Percentiles rank a stretch among this genome's conserved stretches.
phyloP scores from a whole-genome alignment of 2,329 filamentous ascomycete species.

The Bipolaris sorokiniana region DNA sequence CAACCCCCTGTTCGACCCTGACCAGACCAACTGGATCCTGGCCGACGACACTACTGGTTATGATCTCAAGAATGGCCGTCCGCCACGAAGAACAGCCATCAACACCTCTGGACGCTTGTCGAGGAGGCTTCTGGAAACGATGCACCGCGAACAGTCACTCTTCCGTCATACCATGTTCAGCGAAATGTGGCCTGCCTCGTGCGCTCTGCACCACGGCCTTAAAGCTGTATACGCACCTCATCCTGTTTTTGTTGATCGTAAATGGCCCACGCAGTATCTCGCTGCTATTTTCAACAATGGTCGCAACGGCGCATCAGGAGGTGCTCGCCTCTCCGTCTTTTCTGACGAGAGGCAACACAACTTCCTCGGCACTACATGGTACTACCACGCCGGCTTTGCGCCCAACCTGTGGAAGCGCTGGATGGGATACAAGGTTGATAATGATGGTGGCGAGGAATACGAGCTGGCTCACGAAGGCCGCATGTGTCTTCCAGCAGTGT shows the following conservation, averaged over 20 bases:
- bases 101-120: constrained; percentile 74
- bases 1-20: constrained; percentile 76
- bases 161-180: constrained; percentile 75
- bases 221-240: constrained; percentile 74
- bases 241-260: constrained; percentile 62
- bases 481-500: constrained; percentile 57
- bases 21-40: constrained; percentile 75
- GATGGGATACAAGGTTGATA: constrained; percentile 61
- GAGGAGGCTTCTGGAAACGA: constrained; percentile 68
- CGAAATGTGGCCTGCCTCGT: constrained; percentile 77
- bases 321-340: constrained; percentile 57
- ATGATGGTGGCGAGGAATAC: constrained; percentile 54
- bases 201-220: constrained; percentile 75
- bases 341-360: constrained; percentile 60
- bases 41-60: constrained; percentile 74
- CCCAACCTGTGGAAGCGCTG: constrained; percentile 63
- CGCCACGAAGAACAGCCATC: constrained; percentile 73
- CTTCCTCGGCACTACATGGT: constrained; percentile 60
- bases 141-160: constrained; percentile 76
- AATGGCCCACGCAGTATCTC: constrained; percentile 62
- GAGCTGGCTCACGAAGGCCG: constrained; percentile 55
- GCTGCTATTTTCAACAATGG: constrained; percentile 64
- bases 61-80: constrained; percentile 59
- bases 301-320: constrained; percentile 58
- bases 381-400: constrained; percentile 60